Base-by-base conservation (phyloP, 805 yeast genomes). In the Pichia californica region DNA sequence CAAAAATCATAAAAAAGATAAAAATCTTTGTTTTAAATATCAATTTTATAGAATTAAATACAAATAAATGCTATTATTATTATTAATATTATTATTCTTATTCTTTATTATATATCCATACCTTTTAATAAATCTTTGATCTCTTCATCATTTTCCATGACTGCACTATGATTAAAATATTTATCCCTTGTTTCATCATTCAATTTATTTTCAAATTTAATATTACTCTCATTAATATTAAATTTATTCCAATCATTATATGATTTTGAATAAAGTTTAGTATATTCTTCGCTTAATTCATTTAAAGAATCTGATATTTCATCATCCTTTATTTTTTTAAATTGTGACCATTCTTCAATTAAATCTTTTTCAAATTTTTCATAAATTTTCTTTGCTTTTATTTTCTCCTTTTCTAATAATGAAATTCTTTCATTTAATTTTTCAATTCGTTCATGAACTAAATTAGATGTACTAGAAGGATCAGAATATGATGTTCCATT, bases 301-400 rank as follows among this genome's bases (percentile, higher is more conserved):
- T 77, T 67, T 64, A 91, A 71, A 2, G 94, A 75, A 26, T 73
- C 70, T 56, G 82, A 81, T 59, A 89, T 70, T 63, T 91, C 97
- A 30, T 72, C 69, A 26, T 86, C 77, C 62, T 88, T 88, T 49
- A 87, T 83, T 20, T 70, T 73, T 54, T 91, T 95, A 70, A 94
- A 91, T 49, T 81, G 64, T 4, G 73, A 74, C 52, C 71, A 76
- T 53, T 76, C 82, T 31, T 68, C 62, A 29, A 76, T 60, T 7
- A 76, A 66, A 47, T 67, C 71, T 42, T 49, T 58, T 23, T 77
- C 77, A 50, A 71, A 67, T 34, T 66, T 70, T 39, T 68, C 63
- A 36, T 71, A 77, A 34, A 76, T 52, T 37, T 66, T 60, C 10
- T 73, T 67, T 37, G 77, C 74, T 8, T 53, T 50, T 9, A 58